phyloP scores from a whole-genome alignment of 805 yeast species.

The Zygosaccharomyces pseudorouxii region DNA sequence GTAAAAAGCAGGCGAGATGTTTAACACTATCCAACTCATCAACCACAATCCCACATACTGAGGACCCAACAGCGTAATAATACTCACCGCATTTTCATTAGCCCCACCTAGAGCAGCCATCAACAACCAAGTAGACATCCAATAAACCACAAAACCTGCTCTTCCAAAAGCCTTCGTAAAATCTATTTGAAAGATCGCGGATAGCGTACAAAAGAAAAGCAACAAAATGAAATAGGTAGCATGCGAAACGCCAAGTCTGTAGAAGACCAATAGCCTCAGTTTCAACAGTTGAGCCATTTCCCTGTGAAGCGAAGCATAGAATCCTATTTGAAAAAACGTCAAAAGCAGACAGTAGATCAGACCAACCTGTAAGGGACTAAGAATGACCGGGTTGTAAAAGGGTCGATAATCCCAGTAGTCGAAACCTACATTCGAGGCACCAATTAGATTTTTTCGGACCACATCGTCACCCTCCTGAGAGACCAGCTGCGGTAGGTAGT shows the following conservation, averaged over 20 bases:
- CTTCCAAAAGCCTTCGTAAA: slow-evolving; percentile 55
- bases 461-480: slow-evolving; percentile 15
- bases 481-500: slow-evolving; percentile 29
- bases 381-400: slow-evolving; percentile 43
- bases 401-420: slow-evolving; percentile 47
- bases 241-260: slow-evolving; percentile 48
- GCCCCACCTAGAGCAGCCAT: slow-evolving; percentile 76
- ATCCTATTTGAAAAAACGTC: slow-evolving; percentile 64
- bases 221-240: slow-evolving; percentile 54
- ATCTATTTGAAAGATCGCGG: slow-evolving; percentile 64
- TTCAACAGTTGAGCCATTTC: slow-evolving; percentile 44
- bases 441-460: slow-evolving; percentile 22
- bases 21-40: slow-evolving; percentile 61
- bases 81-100: slow-evolving; percentile 57
- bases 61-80: slow-evolving; percentile 51
- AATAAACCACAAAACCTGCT: slow-evolving; percentile 67
- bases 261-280: slow-evolving; percentile 44
- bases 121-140: slow-evolving; percentile 64
- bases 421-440: slow-evolving; percentile 36
- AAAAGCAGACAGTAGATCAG: slow-evolving; percentile 65
- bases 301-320: slow-evolving; percentile 52
- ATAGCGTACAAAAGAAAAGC: slow-evolving; percentile 52
- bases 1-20: slow-evolving; percentile 64
- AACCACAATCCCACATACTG: slow-evolving; percentile 70
- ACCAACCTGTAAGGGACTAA: slow-evolving; percentile 73